phyloP scores from a whole-genome alignment of 2,329 filamentous ascomycete species.

The Colletotrichum tabaci region DNA sequence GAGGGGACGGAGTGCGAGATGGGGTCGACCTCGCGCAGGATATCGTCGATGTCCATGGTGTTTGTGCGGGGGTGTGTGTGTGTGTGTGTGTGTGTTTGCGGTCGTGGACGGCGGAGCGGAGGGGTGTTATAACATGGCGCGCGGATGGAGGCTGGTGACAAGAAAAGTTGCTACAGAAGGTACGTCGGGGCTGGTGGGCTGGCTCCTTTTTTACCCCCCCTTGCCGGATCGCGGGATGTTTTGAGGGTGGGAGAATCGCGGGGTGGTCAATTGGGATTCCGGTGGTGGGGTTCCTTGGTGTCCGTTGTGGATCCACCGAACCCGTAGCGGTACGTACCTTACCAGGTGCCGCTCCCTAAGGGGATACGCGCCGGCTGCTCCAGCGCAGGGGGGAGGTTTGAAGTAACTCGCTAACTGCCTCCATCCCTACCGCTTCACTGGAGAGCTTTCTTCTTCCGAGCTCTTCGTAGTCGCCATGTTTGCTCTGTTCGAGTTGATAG shows the following conservation, averaged over 20 bases:
- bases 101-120: neutral
- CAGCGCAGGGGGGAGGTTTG: too few species aligned
- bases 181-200: neutral
- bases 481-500: neutral
- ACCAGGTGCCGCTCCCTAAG: neutral
- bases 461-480: neutral
- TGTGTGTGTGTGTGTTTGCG: neutral
- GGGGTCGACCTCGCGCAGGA: slow-evolving; percentile 81
- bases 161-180: neutral
- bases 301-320: slow-evolving; percentile 12
- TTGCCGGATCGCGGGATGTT: slow-evolving; percentile 17
- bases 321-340: neutral
- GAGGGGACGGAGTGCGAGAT: slow-evolving; percentile 66
- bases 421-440: neutral
- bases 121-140: slow-evolving; percentile 29
- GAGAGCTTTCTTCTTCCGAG: neutral
- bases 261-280: slow-evolving; percentile 25
- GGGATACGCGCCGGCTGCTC: neutral
- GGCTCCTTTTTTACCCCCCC: neutral
- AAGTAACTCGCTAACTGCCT: neutral
- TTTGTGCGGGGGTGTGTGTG: neutral
- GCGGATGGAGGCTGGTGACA: neutral
- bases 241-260: slow-evolving; percentile 13
- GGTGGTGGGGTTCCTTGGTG: slow-evolving; percentile 28
- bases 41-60: slow-evolving; percentile 84